Evolutionary conservation across 306 rosid species (phyloP).

Genomic region (Luffa aegyptiaca): DNA sequence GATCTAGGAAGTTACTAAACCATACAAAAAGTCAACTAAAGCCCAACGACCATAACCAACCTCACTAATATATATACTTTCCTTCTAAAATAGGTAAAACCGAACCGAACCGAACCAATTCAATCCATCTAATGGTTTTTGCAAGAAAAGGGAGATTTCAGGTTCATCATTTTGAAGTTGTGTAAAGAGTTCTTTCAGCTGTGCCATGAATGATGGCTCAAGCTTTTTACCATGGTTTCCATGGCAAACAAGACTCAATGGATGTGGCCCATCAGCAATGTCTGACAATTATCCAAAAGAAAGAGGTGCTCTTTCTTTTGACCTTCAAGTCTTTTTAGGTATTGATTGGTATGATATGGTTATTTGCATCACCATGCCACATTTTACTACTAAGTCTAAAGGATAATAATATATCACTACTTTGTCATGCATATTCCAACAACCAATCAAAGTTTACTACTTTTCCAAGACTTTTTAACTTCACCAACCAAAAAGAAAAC

Average conservation of each 20-base stretch:
- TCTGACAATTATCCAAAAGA: background rate
- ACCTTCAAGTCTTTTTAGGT: background rate
- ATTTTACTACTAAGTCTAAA: background rate
- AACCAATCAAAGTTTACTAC: background rate
- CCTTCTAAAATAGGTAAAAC: background rate
- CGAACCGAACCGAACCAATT: background rate
- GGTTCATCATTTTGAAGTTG: background rate
- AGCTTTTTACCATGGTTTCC: background rate
- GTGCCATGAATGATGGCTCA: background rate
- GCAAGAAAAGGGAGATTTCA: background rate
- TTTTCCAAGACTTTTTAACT: background rate
- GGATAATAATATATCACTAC: background rate
- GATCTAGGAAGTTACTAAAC: background rate
- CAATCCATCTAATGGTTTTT: background rate
- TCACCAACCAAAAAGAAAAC: background rate
- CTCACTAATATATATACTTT: background rate
- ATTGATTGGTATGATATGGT: background rate
- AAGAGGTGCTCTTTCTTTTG: background rate
- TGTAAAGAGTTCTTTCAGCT: background rate
- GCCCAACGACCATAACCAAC: background rate
- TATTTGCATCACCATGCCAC: background rate
- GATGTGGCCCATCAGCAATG: background rate
- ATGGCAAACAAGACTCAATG: background rate
- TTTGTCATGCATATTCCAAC: background rate
- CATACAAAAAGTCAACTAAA: background rate